phyloP scores from a whole-genome alignment of 352 stramenopile genomes.

The Globisporangium okanoganense region DNA sequence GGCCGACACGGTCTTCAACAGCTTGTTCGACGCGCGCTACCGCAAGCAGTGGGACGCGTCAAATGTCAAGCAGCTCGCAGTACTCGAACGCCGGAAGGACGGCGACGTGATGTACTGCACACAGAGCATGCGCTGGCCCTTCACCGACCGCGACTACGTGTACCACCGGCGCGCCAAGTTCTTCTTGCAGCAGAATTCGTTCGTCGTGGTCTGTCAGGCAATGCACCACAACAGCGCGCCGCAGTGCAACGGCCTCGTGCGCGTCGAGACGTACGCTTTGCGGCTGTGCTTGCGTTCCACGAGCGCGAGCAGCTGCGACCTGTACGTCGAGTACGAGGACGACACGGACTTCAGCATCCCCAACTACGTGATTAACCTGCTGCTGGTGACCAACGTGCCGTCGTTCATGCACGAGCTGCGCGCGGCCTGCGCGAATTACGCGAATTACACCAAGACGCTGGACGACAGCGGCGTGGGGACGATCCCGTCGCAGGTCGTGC shows the following conservation, averaged over 20 bases:
- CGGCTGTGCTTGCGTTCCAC: constrained; percentile 59
- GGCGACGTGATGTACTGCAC: constrained; percentile 68
- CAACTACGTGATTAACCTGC: constrained; percentile 59
- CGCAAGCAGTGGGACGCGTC: constrained; percentile 46
- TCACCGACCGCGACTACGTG: constrained; percentile 76
- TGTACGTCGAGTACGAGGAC: constrained; percentile 75
- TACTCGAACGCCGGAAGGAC: constrained; percentile 41
- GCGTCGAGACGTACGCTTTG: constrained; percentile 61
- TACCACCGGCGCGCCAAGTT: constrained; percentile 61
- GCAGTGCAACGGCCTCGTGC: constrained; percentile 31
- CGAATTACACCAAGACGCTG: constrained; percentile 37
- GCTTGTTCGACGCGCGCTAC: constrained; percentile 55
- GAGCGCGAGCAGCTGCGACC: constrained; percentile 54
- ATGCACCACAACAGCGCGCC: constrained; percentile 47
- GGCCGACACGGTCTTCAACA: constrained; percentile 69
- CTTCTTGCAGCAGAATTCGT: constrained; percentile 45
- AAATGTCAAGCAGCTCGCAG: constrained; percentile 36
- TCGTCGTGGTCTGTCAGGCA: constrained; percentile 63
- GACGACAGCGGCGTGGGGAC: constrained; percentile 30
- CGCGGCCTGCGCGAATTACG: constrained; percentile 55
- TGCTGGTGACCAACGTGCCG: constrained; percentile 48
- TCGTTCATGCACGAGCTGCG: constrained; percentile 59
- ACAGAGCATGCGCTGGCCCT: constrained; percentile 57
- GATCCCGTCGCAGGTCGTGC: constrained; percentile 56
- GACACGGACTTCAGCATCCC: constrained; percentile 78